Conservation (phyloP, 495 filamentous ascomycete species). For the Aspergillus egyptiacus region DNA sequence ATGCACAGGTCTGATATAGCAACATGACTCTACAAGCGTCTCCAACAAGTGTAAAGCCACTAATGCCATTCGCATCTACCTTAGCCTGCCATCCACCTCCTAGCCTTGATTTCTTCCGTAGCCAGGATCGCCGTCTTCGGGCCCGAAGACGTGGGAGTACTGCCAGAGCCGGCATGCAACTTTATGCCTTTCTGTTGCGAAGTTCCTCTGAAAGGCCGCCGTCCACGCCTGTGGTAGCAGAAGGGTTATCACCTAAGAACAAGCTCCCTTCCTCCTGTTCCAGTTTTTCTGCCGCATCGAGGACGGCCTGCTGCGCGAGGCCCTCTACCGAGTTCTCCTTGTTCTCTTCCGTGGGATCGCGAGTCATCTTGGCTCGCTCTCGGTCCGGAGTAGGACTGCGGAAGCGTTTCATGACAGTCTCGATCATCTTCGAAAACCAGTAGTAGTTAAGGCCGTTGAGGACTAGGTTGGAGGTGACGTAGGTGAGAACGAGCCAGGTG, state of each 20-base stretch:
- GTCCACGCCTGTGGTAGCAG: slow-evolving; percentile 26
- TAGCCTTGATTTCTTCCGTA: background rate
- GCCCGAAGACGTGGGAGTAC: too few species aligned
- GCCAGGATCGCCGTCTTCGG: too few species aligned
- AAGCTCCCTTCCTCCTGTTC: slow-evolving; percentile 31
- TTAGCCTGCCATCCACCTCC: background rate
- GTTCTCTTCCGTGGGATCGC: background rate
- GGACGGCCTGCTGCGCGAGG: slow-evolving; percentile 27
- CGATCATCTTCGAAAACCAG: slow-evolving; percentile 98
- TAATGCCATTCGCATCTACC: background rate
- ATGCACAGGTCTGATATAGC: background rate
- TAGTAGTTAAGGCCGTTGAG: slow-evolving; percentile 87
- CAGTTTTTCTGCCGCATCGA: slow-evolving; percentile 35
- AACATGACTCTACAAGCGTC: background rate
- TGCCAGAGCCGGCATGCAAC: too few species aligned
- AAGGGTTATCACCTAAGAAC: slow-evolving; percentile 24
- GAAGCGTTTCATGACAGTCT: slow-evolving; percentile 84
- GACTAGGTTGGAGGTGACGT: slow-evolving; percentile 69
- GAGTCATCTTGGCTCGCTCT: slow-evolving; percentile 1
- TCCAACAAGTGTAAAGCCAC: background rate
- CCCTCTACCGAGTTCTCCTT: slow-evolving; percentile 24
- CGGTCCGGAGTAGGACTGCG: slow-evolving; percentile 30
- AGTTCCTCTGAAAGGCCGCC: slow-evolving; percentile 22
- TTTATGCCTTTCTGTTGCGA: slow-evolving; percentile 23
- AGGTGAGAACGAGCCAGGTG: slow-evolving; percentile 70